These are phyloP conservation scores for Lenwebbia sp. DNA, from an alignment of 345 rosid genomes.

Conservation along the genomic window DNA sequence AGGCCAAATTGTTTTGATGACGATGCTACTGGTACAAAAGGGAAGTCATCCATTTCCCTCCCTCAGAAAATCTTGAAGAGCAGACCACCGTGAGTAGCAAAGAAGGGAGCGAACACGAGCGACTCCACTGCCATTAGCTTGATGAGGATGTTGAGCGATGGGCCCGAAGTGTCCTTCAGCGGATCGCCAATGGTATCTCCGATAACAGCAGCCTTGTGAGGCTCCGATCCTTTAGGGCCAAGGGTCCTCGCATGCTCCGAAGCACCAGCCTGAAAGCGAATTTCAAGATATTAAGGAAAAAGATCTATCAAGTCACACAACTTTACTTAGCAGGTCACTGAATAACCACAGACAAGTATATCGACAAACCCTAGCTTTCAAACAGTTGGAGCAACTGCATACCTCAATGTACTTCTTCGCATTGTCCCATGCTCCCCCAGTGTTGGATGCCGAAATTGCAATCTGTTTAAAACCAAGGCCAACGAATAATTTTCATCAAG, in stretches of 20 bases:
- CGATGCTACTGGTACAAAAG: background rate
- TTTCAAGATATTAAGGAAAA: background rate
- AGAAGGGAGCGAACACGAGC: conserved; percentile 39
- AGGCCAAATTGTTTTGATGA: background rate
- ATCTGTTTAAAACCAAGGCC: background rate
- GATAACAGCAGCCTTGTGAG: conserved; percentile 16
- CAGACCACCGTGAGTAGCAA: conserved; percentile 32
- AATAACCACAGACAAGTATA: background rate
- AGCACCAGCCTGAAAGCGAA: conserved; percentile 7
- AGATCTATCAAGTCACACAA: background rate
- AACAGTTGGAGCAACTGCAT: background rate
- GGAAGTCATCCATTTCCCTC: background rate
- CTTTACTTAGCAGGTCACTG: background rate
- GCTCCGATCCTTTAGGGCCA: conserved; percentile 10
- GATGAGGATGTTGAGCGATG: conserved; percentile 37
- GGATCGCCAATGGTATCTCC: conserved; percentile 11
- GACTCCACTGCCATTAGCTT: conserved; percentile 42
- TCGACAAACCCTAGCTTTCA: background rate
- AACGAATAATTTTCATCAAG: background rate
- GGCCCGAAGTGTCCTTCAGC: conserved; percentile 19
- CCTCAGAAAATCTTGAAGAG: conserved; percentile 22
- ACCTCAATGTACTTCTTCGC: conserved; percentile 15
- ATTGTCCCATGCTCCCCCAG: conserved; percentile 16
- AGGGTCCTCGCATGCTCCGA: conserved; percentile 11
- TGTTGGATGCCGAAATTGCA: conserved; percentile 10